Evolutionary conservation across 1,284 basidiomycete species (phyloP).

Genomic region (Ceratobasidium sp.): DNA sequence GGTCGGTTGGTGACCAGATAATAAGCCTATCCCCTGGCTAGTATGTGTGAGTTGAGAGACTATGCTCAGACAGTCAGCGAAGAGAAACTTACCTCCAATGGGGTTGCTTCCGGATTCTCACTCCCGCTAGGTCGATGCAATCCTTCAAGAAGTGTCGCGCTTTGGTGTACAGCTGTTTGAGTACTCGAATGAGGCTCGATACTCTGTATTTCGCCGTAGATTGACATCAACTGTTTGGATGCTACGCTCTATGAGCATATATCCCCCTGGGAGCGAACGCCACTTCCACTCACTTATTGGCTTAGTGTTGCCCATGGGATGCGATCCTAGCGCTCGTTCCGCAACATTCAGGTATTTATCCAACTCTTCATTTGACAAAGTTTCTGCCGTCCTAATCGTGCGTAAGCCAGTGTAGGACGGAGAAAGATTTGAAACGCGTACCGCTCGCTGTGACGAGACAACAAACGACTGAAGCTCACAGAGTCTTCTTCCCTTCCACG

Average conservation of each 20-base stretch:
- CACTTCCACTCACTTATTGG: constrained; percentile 4
- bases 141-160: constrained; percentile 10
- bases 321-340: constrained; percentile 60
- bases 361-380: constrained; percentile 64
- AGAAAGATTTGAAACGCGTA: not conserved
- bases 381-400: constrained; percentile 62
- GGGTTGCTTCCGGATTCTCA: not conserved
- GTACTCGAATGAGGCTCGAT: constrained; percentile 56
- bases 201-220: constrained; percentile 8
- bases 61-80: not conserved
- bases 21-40: constrained; percentile 55
- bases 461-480: constrained; percentile 6
- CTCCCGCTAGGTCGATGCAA: not conserved
- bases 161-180: constrained; percentile 53
- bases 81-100: not conserved
- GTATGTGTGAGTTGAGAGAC: not conserved
- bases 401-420: not conserved
- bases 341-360: constrained; percentile 78
- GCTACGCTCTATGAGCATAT: constrained; percentile 5
- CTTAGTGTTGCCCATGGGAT: not conserved
- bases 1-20: constrained; percentile 69
- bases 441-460: constrained; percentile 1
- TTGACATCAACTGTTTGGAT: constrained; percentile 15
- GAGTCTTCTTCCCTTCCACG: constrained; percentile 52
- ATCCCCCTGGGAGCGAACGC: too few relatives aligned